Conservation (phyloP, 2,329 filamentous ascomycete genomes). For the Graphilbum ipis-grandicollis region DNA sequence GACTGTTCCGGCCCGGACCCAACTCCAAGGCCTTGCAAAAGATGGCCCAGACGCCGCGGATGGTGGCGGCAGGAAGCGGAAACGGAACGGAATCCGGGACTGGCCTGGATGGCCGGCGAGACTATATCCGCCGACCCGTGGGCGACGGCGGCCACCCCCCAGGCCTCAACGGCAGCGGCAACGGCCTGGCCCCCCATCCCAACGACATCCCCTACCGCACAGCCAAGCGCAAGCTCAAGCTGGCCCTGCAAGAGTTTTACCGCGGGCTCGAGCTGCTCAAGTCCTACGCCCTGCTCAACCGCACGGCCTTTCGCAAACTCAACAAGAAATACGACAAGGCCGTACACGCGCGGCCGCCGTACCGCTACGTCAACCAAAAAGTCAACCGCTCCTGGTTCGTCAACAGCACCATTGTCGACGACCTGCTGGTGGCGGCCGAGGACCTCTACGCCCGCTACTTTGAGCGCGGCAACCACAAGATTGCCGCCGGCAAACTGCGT, state of each 20-base stretch:
- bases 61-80: slow-evolving; percentile 14
- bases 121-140: slow-evolving; percentile 32
- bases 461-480: slow-evolving; percentile 80
- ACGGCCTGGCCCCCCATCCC: too few species aligned
- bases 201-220: slow-evolving; percentile 65
- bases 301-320: slow-evolving; percentile 88
- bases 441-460: slow-evolving; percentile 92
- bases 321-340: slow-evolving; percentile 98
- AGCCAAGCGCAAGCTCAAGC: slow-evolving; percentile 82
- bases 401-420: slow-evolving; percentile 68
- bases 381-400: slow-evolving; percentile 88
- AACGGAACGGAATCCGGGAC: not conserved
- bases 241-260: slow-evolving; percentile 85
- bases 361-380: slow-evolving; percentile 77
- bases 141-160: too few species aligned
- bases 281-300: slow-evolving; percentile 75
- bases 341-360: slow-evolving; percentile 56
- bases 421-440: slow-evolving; percentile 64
- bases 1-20: slow-evolving; percentile 36
- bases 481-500: slow-evolving; percentile 75
- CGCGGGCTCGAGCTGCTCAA: slow-evolving; percentile 82
- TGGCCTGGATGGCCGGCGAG: slow-evolving; percentile 18
- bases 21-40: slow-evolving; percentile 41
- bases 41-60: slow-evolving; percentile 33
- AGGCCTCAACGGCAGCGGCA: too few species aligned